A percentile compares a stretch with the other conserved stretches of the same genome.
phyloP scores from a whole-genome alignment of 441 rosid genomes.

The Macaranga tanarius region DNA sequence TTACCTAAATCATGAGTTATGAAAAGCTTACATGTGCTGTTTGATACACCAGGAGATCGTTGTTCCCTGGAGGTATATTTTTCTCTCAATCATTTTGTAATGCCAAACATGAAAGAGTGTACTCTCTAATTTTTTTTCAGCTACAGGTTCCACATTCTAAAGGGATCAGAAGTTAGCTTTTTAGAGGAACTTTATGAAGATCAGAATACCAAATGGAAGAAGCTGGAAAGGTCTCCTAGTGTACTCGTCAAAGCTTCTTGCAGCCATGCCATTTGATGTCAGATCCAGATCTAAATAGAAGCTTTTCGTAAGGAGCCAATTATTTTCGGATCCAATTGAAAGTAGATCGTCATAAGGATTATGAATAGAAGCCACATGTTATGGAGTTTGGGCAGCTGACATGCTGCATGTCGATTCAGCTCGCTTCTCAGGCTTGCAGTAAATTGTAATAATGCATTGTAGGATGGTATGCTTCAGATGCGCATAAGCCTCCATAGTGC shows the following conservation, averaged over 20 bases:
- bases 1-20: slow-evolving; percentile 35
- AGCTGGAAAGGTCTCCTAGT: neutral
- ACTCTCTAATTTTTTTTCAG: neutral
- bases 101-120: neutral
- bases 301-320: neutral
- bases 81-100: neutral
- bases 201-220: neutral
- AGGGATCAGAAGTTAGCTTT: neutral
- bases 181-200: neutral
- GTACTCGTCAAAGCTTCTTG: neutral
- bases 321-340: neutral
- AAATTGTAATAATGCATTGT: neutral
- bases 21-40: neutral
- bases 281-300: neutral
- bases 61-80: neutral
- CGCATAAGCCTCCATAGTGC: neutral
- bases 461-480: neutral
- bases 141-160: neutral
- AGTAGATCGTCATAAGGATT: neutral
- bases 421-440: neutral
- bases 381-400: neutral
- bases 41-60: neutral
- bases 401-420: neutral
- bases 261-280: neutral
- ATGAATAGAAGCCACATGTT: neutral